Base-by-base conservation (phyloP, 805 yeast genomes). In the Kuraishia molischiana region DNA sequence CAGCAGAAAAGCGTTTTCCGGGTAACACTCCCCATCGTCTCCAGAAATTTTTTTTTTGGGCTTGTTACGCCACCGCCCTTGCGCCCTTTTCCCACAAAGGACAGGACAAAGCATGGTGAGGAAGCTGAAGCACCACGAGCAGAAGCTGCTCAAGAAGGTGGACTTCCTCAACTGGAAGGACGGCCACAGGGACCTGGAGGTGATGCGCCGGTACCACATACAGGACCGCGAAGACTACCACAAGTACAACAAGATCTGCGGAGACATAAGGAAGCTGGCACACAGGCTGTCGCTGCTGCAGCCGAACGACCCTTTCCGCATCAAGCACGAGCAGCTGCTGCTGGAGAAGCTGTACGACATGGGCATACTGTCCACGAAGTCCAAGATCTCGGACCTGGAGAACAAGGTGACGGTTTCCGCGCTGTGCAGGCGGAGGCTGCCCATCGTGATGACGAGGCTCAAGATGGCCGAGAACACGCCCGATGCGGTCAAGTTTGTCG, bases 111-210 rank as follows among this genome's bases (percentile, higher is more conserved):
- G 11, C 31, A 83, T 84, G 95, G 95, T 83, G 35, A 73, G 98
- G 59, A 71, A 84, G 50, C 73, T 92, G 43, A 92, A 92, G 59
- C 86, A 84, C 64, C 98, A 92, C 61, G 98, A 92, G 73, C 82
- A 85, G 69, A 89, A 87, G 62, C 76, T 92, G 51, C 74, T 92
- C 51, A 87, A 84, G 67, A 92, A 92, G 61, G 97, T 92, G 38
- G 97, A 92, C 56, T 86, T 92, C 64, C 83, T 86, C 37, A 94
- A 92, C 59, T 92, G 97, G 97, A 92, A 92, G 59, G 95, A 86
- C 51, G 86, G 90, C 22, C 98, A 92, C 59, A 69, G 98, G 48
- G 98, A 90, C 50, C 79, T 95, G n/a, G 90, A 85, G 59, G 95
- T 92, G 24, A 92, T 92, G 95, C 73, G 94, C 49, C 81, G 85